Conservation (phyloP, 495 filamentous ascomycete species). For the Aspergillus sparsus region DNA sequence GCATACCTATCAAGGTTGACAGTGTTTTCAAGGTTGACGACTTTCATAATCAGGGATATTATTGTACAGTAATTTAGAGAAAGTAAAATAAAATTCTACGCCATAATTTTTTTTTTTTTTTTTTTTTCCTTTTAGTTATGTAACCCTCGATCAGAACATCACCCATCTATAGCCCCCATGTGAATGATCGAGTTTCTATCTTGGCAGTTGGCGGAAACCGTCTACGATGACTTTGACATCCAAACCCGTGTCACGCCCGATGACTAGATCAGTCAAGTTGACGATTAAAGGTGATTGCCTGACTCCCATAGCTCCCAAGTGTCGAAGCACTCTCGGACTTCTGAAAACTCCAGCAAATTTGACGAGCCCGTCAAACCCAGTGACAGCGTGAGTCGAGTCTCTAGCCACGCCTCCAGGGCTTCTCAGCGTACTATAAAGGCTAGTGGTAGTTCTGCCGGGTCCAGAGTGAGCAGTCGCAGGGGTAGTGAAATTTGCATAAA, state of each 20-base stretch:
- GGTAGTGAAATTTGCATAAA: conserved; percentile 36
- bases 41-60: too few species aligned
- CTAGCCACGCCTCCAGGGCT: conserved; percentile 37
- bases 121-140: too few species aligned
- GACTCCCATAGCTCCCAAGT: conserved; percentile 36
- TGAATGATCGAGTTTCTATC: too few species aligned
- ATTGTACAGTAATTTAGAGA: too few species aligned
- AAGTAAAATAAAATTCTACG: too few species aligned
- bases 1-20: too few species aligned
- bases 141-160: too few species aligned
- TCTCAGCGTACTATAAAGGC: conserved; percentile 45
- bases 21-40: too few species aligned
- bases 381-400: conserved; percentile 69
- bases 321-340: conserved; percentile 31
- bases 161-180: too few species aligned
- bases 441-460: conserved; percentile 26
- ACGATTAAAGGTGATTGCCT: conserved; percentile 27
- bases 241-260: conserved; percentile 38
- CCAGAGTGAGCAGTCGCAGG: conserved; percentile 35
- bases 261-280: conserved; percentile 44
- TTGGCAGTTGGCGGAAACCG: conserved; percentile 56
- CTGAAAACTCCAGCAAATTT: conserved; percentile 36
- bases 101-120: too few species aligned
- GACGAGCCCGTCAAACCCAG: conserved; percentile 56
- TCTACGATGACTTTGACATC: conserved; percentile 36